These are phyloP conservation scores for Penicillium sumatraense DNA, from an alignment of 2,329 filamentous ascomycete genomes.

Conservation along the genomic window DNA sequence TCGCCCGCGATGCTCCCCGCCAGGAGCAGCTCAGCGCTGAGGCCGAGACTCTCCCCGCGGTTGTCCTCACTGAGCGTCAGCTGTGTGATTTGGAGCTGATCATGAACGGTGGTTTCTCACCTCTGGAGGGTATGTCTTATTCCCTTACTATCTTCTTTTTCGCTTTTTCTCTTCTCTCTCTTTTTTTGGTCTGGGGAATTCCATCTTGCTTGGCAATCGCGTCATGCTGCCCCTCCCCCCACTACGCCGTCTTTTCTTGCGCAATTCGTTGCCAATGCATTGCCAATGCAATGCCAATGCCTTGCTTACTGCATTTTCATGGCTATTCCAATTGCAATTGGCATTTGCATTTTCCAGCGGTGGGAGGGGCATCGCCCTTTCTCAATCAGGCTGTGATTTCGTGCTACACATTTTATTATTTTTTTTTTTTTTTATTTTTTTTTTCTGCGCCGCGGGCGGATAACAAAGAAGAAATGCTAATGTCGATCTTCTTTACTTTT, in stretches of 20 bases:
- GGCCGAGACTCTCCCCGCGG: slow-evolving; percentile 82
- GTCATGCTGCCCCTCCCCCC: slow-evolving; percentile 6
- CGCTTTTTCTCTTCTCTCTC: not conserved
- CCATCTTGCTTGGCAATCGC: slow-evolving; percentile 1
- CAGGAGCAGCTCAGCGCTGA: slow-evolving; percentile 79
- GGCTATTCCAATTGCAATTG: not conserved
- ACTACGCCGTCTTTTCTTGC: not conserved
- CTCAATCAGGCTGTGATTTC: no score
- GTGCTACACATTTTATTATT: not conserved
- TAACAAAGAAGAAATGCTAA: slow-evolving; percentile 23
- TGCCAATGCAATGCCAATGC: not conserved
- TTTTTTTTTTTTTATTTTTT: not conserved
- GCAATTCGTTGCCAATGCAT: not conserved
- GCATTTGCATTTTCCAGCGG: no score
- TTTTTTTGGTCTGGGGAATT: not conserved
- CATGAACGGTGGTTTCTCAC: slow-evolving; percentile 96
- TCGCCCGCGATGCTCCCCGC: slow-evolving; percentile 86
- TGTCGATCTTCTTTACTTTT: slow-evolving; percentile 14
- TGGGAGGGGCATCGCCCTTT: no score
- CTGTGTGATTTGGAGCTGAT: slow-evolving; percentile 97
- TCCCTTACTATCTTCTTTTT: not conserved
- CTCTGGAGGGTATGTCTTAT: slow-evolving; percentile 78
- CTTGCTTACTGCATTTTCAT: not conserved
- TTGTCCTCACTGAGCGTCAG: slow-evolving; percentile 88
- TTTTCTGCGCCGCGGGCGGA: slow-evolving; percentile 13